A percentile compares a stretch with the other conserved stretches of the same genome.
Evolutionary conservation across 306 rosid species (phyloP).

Genomic region (Quercus berberidifolia): DNA sequence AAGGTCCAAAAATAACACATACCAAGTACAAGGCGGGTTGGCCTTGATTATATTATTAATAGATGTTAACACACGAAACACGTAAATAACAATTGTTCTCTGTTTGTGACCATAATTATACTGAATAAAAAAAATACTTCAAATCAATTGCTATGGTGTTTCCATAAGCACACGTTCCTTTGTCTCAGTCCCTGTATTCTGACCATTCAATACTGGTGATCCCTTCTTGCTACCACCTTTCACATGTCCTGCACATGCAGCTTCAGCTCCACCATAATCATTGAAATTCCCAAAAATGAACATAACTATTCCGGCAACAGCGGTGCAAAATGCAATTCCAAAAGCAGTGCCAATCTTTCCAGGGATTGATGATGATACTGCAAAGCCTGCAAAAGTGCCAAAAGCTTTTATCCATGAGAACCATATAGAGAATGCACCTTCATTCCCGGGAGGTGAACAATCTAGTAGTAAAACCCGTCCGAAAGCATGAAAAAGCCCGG

Average conservation of each 20-base stretch:
- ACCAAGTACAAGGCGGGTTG: too few relatives aligned
- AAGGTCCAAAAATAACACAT: too few relatives aligned
- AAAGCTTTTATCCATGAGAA: slow-evolving; percentile 54
- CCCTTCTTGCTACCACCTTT: slow-evolving; percentile 35
- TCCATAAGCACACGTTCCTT: slow-evolving; percentile 28
- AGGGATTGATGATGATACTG: slow-evolving; percentile 38
- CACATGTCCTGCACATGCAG: slow-evolving; percentile 78
- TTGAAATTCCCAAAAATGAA: slow-evolving; percentile 65
- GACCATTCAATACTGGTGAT: slow-evolving; percentile 28
- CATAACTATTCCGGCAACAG: slow-evolving; percentile 41
- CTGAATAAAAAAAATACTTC: background rate
- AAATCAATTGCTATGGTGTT: background rate
- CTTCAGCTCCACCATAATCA: slow-evolving; percentile 63
- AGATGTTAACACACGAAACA: slow-evolving; percentile 12
- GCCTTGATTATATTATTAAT: too few relatives aligned
- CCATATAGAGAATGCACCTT: slow-evolving; percentile 74
- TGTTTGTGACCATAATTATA: background rate
- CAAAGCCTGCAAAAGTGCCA: slow-evolving; percentile 58
- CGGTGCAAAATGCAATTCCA: slow-evolving; percentile 54
- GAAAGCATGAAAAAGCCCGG: slow-evolving; percentile 59
- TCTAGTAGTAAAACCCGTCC: slow-evolving; percentile 64
- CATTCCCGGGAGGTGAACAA: slow-evolving; percentile 70
- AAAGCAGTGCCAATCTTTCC: slow-evolving; percentile 41
- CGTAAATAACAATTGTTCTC: background rate
- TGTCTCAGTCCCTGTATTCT: slow-evolving; percentile 13